Evolutionary conservation across 2,329 filamentous ascomycete species (phyloP).

Genomic region (Calonectria pseudoreteaudii): DNA sequence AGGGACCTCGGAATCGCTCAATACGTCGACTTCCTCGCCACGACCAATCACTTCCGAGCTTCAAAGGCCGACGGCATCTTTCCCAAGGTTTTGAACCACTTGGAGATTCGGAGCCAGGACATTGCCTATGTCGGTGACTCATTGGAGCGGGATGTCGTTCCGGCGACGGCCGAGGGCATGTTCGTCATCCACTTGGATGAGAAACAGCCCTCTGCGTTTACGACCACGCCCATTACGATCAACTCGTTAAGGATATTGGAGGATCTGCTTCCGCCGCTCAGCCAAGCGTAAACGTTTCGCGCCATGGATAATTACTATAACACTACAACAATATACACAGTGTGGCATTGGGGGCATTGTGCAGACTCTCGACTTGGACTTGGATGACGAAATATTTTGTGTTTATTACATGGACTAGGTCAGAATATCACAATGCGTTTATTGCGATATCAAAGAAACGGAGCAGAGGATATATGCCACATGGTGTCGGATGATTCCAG

Average conservation of each 20-base stretch:
- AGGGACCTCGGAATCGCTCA: constrained; percentile 35
- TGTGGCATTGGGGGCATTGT: background rate
- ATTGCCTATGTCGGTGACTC: constrained; percentile 48
- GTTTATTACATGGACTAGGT: background rate
- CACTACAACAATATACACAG: background rate
- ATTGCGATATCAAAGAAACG: background rate
- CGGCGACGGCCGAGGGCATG: constrained; percentile 43
- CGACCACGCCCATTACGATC: constrained; percentile 20
- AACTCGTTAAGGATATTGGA: constrained; percentile 30
- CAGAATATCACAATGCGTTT: background rate
- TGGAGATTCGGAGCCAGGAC: constrained; percentile 39
- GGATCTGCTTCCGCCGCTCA: background rate
- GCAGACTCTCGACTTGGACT: background rate
- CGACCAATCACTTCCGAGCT: constrained; percentile 45
- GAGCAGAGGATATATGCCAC: background rate
- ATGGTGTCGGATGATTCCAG: background rate
- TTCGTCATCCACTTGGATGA: constrained; percentile 43
- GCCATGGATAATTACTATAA: background rate
- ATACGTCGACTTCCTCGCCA: constrained; percentile 47
- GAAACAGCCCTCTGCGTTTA: constrained; percentile 11
- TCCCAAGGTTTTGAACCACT: constrained; percentile 39
- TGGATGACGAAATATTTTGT: background rate
- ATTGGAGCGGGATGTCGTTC: constrained; percentile 43
- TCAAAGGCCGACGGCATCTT: constrained; percentile 46
- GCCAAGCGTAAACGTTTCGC: background rate